A percentile compares a stretch with the other conserved stretches of the same genome.
phyloP scores from a whole-genome alignment of 1,284 basidiomycete species.

The Cutaneotrichosporon mucoides region DNA sequence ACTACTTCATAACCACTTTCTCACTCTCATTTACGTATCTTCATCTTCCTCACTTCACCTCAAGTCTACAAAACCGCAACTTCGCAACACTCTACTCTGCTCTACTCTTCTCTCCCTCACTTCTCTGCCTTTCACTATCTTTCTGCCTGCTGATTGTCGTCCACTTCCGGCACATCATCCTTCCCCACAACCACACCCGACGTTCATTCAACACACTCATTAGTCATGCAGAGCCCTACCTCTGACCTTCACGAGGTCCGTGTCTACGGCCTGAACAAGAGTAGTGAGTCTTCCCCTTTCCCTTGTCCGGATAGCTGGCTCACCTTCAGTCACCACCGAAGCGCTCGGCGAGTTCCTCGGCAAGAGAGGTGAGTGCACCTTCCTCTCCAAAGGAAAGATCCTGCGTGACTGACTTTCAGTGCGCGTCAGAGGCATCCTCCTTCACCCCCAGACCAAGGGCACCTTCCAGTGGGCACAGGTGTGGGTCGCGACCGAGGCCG shows the following conservation, averaged over 20 bases:
- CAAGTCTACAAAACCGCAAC: no score
- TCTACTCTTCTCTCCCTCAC: not conserved
- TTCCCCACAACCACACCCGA: not conserved
- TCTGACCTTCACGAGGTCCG: slow-evolving; percentile 24
- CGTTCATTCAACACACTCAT: not conserved
- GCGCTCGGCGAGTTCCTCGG: slow-evolving; percentile 34
- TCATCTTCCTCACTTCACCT: not conserved
- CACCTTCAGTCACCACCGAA: slow-evolving; percentile 28
- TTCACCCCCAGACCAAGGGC: slow-evolving; percentile 20
- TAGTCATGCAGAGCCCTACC: slow-evolving; percentile 5
- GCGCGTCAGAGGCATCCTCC: slow-evolving; percentile 27
- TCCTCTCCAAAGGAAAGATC: not conserved
- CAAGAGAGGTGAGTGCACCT: slow-evolving; percentile 22
- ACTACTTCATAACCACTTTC: no score
- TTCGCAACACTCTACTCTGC: not conserved
- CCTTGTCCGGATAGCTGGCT: not conserved
- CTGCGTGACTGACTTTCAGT: slow-evolving; percentile 13
- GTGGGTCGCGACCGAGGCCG: slow-evolving; percentile 30
- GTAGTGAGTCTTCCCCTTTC: not conserved
- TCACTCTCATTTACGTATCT: no score
- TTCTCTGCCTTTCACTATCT: not conserved
- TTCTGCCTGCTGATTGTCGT: no score
- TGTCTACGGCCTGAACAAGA: slow-evolving; percentile 27
- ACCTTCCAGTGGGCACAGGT: slow-evolving; percentile 38
- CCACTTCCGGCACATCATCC: not conserved